These are phyloP conservation scores for Trametes meyenii DNA, from an alignment of 768 basidiomycete species.

Conservation along the genomic window DNA sequence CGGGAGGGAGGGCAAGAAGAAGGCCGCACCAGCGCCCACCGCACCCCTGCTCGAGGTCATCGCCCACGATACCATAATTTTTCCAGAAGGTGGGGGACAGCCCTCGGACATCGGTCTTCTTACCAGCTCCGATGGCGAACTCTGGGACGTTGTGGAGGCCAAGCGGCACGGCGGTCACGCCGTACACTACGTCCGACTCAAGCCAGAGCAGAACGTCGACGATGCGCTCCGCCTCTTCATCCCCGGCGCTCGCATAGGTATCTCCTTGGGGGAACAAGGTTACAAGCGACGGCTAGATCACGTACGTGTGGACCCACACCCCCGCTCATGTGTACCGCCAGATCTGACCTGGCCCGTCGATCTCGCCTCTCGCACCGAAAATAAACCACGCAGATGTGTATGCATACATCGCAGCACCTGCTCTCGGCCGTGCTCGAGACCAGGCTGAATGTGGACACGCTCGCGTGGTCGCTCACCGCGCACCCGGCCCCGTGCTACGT, in stretches of 20 bases:
- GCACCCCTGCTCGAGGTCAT: constrained; percentile 63
- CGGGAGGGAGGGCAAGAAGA: constrained; percentile 47
- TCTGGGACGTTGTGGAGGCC: constrained; percentile 65
- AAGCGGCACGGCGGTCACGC: constrained; percentile 74
- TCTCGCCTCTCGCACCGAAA: neutral
- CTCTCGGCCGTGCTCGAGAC: constrained; percentile 80
- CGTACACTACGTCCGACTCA: constrained; percentile 66
- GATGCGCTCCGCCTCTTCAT: constrained; percentile 50
- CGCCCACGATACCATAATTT: constrained; percentile 76
- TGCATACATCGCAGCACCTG: constrained; percentile 86
- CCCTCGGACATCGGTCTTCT: constrained; percentile 73
- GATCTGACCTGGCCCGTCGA: constrained; percentile 8
- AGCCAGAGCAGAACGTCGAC: constrained; percentile 39
- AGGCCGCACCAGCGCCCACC: constrained; percentile 53
- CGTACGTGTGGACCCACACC: constrained; percentile 43
- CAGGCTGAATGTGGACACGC: constrained; percentile 62
- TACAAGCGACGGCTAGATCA: constrained; percentile 73
- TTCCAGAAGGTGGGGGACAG: constrained; percentile 85
- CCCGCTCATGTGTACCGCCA: neutral
- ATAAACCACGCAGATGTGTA: constrained; percentile 58
- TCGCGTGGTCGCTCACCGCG: constrained; percentile 79
- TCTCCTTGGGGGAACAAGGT: constrained; percentile 60
- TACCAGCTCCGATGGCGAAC: constrained; percentile 43
- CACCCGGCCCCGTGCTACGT: constrained; percentile 75
- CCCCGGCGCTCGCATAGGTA: constrained; percentile 53